Base-by-base conservation (phyloP, 176 grass and related monocot genomes). In the Rhipidocladum racemiflorum region DNA sequence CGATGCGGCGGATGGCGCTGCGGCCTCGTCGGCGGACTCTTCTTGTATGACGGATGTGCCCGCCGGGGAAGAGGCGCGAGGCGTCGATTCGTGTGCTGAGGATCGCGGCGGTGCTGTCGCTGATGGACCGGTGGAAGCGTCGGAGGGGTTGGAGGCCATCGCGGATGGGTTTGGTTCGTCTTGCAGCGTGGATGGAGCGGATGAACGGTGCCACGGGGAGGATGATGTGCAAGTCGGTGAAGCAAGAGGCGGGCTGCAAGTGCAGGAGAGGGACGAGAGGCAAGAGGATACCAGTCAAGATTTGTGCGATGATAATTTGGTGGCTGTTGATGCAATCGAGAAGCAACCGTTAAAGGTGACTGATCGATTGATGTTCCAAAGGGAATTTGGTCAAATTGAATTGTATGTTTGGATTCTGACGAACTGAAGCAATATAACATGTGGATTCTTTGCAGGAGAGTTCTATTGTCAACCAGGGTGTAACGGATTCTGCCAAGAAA, bases 381-480 rank as follows among this genome's bases (percentile, higher is more conserved):
- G 15, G 54, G 5, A n/a, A 25, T 39, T 48, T 66, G 6, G 61
- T 53, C 34, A 43, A 5, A 6, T 8, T 46, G 3, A 62, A 64
- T 74, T 4, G 24, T 17, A 57, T 34, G 13, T 39, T 38, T 79
- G 14, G 5, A 27, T 61, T 46, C 36, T 81, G 16, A 65, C 7
- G 34, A 57, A 25, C 34, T 56, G 18, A 49, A 59, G 39, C 75
- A 42, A 12, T 9, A 18, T 43, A 9, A 43, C 29, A 77, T 23
- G 30, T 64, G 1, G 7, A 5, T 64, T 70, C 4, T 45, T 85
- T 89, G 50, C 87, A 93, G 91, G 94, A 97, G 75, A 89, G 84
- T 63, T 84, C 69, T 29, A 60, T 93, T 66, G 78, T 77, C 38
- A 93, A 97, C 70, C 86, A 91, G 74, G 78, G 49, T 0, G 62